Conservation (phyloP, 371 early-diverging fungal genomes). For the Apophysomyces sp. region DNA sequence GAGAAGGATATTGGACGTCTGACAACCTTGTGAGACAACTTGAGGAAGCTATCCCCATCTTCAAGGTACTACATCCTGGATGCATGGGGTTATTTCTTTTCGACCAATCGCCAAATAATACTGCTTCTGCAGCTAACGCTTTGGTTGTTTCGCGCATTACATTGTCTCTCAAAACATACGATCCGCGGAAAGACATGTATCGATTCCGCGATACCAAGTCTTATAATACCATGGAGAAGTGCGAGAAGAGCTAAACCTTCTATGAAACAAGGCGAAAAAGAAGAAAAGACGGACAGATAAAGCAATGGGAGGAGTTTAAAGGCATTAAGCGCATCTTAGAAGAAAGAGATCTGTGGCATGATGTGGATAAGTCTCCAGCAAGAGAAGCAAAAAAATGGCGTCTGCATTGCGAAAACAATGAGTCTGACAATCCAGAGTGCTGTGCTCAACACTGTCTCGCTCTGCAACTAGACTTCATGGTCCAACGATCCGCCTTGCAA, state of each 20-base stretch:
- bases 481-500: too few species aligned
- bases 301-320: neutral
- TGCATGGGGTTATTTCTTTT: constrained; percentile 5
- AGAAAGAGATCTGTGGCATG: too few species aligned
- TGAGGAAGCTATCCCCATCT: constrained; percentile 3
- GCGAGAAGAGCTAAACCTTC: neutral
- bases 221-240: neutral
- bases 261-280: neutral
- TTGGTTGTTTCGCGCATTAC: neutral
- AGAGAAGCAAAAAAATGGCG: too few species aligned
- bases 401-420: too few species aligned
- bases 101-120: constrained; percentile 5
- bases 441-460: too few species aligned
- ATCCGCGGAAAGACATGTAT: neutral
- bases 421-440: too few species aligned
- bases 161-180: neutral
- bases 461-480: too few species aligned
- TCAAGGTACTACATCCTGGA: constrained; percentile 6
- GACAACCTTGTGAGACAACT: constrained; percentile 9
- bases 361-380: too few species aligned
- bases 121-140: constrained; percentile 3
- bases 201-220: neutral
- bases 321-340: too few species aligned
- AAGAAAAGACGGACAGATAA: neutral
- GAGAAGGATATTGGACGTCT: constrained; percentile 8